These are phyloP conservation scores for Grosmannia penicillata DNA, from an alignment of 2,329 filamentous ascomycete species.

Conservation along the genomic window DNA sequence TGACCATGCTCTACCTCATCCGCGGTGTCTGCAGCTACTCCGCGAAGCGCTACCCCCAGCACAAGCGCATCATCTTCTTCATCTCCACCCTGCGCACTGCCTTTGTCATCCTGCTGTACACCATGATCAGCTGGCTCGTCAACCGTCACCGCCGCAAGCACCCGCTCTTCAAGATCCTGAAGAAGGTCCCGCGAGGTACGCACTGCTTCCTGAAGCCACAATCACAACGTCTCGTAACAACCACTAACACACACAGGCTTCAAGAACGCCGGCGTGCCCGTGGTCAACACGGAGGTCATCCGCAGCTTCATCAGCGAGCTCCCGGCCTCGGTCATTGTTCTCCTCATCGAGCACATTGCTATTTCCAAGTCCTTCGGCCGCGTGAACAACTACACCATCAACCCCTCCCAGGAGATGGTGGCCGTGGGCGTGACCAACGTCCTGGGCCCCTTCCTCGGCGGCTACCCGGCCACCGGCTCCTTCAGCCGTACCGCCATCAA, in stretches of 20 bases:
- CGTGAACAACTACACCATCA: slow-evolving; percentile 92
- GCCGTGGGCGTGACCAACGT: slow-evolving; percentile 88
- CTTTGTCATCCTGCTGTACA: slow-evolving; percentile 86
- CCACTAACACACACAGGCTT: too few relatives aligned
- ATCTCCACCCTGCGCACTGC: slow-evolving; percentile 77
- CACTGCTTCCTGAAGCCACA: slow-evolving; percentile 21
- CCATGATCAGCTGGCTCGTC: slow-evolving; percentile 73
- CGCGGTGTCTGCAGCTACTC: slow-evolving; percentile 48
- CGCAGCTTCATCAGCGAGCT: slow-evolving; percentile 54
- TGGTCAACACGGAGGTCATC: slow-evolving; percentile 51
- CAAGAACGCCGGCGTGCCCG: slow-evolving; percentile 62
- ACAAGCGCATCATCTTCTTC: slow-evolving; percentile 74
- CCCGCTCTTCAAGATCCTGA: slow-evolving; percentile 60
- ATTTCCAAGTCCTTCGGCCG: slow-evolving; percentile 98
- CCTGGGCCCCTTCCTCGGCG: slow-evolving; percentile 81
- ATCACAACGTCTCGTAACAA: too few relatives aligned
- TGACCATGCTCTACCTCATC: slow-evolving; percentile 63
- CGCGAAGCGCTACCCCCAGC: slow-evolving; percentile 54
- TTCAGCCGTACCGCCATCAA: slow-evolving; percentile 64
- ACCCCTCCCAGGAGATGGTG: slow-evolving; percentile 92
- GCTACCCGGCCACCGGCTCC: slow-evolving; percentile 74
- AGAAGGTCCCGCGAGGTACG: slow-evolving; percentile 58
- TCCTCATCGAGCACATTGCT: slow-evolving; percentile 93
- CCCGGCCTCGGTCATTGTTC: slow-evolving; percentile 76
- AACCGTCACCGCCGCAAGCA: slow-evolving; percentile 52